phyloP scores from a whole-genome alignment of 1,284 basidiomycete genomes.

The Fomitiporia mediterranea region DNA sequence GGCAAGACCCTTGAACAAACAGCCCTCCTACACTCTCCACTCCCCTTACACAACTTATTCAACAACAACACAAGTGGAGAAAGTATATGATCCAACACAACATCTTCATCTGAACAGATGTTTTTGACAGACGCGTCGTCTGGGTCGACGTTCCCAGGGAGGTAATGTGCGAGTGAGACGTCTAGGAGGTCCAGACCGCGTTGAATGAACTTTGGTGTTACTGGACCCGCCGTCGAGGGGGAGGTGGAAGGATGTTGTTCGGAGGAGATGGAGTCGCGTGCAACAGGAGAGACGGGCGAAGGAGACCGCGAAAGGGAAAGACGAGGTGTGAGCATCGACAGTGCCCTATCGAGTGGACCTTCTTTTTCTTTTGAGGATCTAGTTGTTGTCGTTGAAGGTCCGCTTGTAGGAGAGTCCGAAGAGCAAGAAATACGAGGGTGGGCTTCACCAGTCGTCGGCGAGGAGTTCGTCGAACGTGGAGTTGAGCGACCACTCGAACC shows the following conservation, averaged over 20 bases:
- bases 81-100: constrained; percentile 69
- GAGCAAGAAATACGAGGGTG: neutral
- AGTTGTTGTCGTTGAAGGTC: neutral
- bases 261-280: neutral
- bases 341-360: constrained; percentile 58
- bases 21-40: constrained; percentile 49
- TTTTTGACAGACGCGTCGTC: constrained; percentile 58
- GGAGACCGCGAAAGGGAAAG: constrained; percentile 51
- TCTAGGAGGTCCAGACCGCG: constrained; percentile 66
- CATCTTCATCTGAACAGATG: constrained; percentile 45
- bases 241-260: neutral
- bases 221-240: constrained; percentile 19
- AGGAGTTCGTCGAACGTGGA: neutral
- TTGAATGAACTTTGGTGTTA: constrained; percentile 47
- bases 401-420: neutral
- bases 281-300: constrained; percentile 32
- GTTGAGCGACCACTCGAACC: constrained; percentile 4
- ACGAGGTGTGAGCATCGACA: constrained; percentile 52
- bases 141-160: constrained; percentile 58
- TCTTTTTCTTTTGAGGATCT: constrained; percentile 20
- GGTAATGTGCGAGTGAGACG: constrained; percentile 54
- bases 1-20: constrained; percentile 70
- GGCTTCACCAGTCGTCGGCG: neutral
- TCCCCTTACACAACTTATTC: constrained; percentile 60
- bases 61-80: constrained; percentile 73